Conservation (phyloP, 768 basidiomycete species). For the Lactarius tabidus region DNA sequence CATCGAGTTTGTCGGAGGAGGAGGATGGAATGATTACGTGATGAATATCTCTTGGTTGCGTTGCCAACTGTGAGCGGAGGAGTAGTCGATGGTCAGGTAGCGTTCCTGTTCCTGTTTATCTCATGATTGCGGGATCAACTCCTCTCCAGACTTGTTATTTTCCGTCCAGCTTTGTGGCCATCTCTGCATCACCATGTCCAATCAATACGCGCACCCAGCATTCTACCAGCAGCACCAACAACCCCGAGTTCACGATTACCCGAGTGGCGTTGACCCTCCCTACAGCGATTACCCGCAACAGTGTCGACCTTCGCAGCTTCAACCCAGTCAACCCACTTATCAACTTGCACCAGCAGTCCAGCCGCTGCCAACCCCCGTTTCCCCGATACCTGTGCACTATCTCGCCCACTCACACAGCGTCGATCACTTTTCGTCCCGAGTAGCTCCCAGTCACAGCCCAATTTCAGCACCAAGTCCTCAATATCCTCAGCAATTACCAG, state of each 20-base stretch:
- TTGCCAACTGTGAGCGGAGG: not conserved
- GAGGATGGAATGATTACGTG: slow-evolving; percentile 9
- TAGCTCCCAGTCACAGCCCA: slow-evolving; percentile 1
- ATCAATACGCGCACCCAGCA: slow-evolving; percentile 17
- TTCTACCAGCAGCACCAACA: slow-evolving; percentile 18
- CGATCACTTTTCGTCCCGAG: slow-evolving; percentile 4
- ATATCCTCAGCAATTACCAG: slow-evolving; percentile 21
- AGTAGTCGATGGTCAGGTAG: not conserved
- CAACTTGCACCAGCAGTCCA: slow-evolving; percentile 6
- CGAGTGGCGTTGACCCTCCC: not conserved
- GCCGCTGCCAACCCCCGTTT: slow-evolving; percentile 1
- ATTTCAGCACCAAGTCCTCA: slow-evolving; percentile 26
- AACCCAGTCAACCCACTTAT: not conserved
- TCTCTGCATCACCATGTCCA: slow-evolving; percentile 16
- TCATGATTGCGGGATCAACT: not conserved
- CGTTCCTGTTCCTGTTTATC: slow-evolving; percentile 1
- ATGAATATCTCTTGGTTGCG: not conserved
- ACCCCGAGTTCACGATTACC: not conserved
- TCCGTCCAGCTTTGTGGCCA: not conserved
- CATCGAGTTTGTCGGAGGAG: slow-evolving; percentile 25
- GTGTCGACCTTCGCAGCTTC: not conserved
- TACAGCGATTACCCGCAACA: not conserved
- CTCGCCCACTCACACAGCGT: slow-evolving; percentile 3
- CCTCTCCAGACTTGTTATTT: not conserved
- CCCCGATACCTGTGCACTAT: slow-evolving; percentile 14